Base-by-base conservation (phyloP, 2,329 filamentous ascomycete genomes). In the Penicillium sp. region DNA sequence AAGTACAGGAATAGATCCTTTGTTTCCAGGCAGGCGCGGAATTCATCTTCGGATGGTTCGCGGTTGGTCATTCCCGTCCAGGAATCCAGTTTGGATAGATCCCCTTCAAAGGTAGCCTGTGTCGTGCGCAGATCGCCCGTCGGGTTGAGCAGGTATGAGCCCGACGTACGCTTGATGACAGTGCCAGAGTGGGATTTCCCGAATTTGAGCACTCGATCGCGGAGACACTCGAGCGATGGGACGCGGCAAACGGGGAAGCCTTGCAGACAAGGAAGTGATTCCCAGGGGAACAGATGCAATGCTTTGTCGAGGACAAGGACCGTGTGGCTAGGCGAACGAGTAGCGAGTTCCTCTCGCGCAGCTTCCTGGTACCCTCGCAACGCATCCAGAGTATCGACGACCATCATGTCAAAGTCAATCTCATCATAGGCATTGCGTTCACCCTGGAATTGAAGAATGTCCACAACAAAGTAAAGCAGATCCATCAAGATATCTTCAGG, bases 361-460 rank as follows among this genome's bases (percentile, higher is more conserved):
- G 76, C 78, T 58, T 84, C 83, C 71, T 97, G 89, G 73, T 97
- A 97, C 0, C 87, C 85, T 54, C 89, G 87, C 28, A 99, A 81
- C 2, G 93, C 92, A 77, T 97, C 94, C 42, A 92, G 85, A 0
- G 91, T 92, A 70, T 97, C 93, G 42, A 98, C 85, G 5, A 93
- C 88, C 87, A 99, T 96, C 68, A 84, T 81, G 69, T 99, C 95
- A 73, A 98, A 96, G 76, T 98, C 94, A 65, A 99, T 91, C 79
- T 99, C 95, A 70, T 99, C 95, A 77, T 97, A 97, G 0, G 96
- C 95, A 73, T 98, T 99, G 53, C 89, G 87, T 79, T 99, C 96
- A 17, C 95, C 95, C 69, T 97, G 92, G 77, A 99, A 98, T 75
- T 98, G 95, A 2, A 99, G 83, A 56, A 98, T 93, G 71, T 99